A percentile compares a stretch with the other conserved stretches of the same genome.
Conservation (phyloP, 495 filamentous ascomycete species). For the Penicillium steckii region DNA sequence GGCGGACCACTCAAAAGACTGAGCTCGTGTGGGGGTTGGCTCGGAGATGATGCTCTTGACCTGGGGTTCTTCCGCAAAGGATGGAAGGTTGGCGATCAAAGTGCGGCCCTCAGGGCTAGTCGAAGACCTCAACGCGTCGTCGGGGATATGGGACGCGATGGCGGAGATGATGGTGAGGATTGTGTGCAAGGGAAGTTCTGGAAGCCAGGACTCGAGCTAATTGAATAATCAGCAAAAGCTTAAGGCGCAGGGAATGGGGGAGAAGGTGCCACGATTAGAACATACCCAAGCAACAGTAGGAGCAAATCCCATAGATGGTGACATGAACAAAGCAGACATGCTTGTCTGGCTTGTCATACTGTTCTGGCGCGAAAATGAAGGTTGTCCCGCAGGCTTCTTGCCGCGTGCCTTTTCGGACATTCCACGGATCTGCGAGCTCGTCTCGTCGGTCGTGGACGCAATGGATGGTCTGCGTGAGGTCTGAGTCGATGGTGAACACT, state of each 20-base stretch:
- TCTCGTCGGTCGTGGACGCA: conserved; percentile 72
- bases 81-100: conserved; percentile 49
- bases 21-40: conserved; percentile 70
- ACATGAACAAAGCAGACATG: conserved; percentile 54
- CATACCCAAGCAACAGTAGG: conserved; percentile 74
- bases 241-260: too few relatives aligned
- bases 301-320: conserved; percentile 61
- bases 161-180: conserved; percentile 74
- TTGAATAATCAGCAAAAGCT: too few relatives aligned
- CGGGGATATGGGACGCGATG: conserved; percentile 48
- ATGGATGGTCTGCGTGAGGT: conserved; percentile 71
- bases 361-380: conserved; percentile 85
- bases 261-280: conserved; percentile 1
- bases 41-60: conserved; percentile 63
- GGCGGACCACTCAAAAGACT: conserved; percentile 94
- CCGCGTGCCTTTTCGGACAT: conserved; percentile 98
- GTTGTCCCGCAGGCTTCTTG: conserved; percentile 88
- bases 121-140: conserved; percentile 32
- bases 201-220: conserved; percentile 93
- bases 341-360: conserved; percentile 81
- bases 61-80: conserved; percentile 64
- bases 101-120: conserved; percentile 38
- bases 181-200: conserved; percentile 87
- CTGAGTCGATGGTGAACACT: conserved; percentile 68
- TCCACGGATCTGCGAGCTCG: conserved; percentile 79